Evolutionary conservation across 495 filamentous ascomycete species (phyloP), one percentile per base, ranked within the genome.

Genomic region (Podospora bellae-mahoneyi): DNA sequence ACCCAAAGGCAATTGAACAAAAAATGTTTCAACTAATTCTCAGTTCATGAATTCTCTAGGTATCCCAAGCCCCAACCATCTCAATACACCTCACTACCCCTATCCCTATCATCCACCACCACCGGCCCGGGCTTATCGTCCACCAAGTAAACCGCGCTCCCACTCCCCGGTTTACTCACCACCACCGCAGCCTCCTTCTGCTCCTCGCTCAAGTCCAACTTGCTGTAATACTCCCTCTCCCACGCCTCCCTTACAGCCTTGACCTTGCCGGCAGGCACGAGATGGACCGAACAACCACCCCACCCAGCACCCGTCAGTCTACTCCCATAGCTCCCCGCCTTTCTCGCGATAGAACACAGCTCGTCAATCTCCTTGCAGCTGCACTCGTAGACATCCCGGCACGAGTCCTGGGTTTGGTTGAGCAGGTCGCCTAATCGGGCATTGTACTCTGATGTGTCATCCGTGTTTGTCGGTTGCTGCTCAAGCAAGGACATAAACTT

Each of bases 251-350:
- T 92, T 27, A 99, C 90, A 53, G 80, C 88, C n/a, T 92, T 88
- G 1, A 97, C 91, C 79, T 91, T 94, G 66, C 92, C 87, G 71
- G 88, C 90, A 2, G 94, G 90, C 60, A 98, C 88, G 66, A 99
- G 85, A 78, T 99, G 96, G 62, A 99, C 94, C 58, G 86, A 93
- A 78, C 96, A 98, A 15, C 95, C 95, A 69, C 95, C 95, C 95
- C 95, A 99, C 30, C 95, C 95, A 18, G 95, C 95, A 62, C 95
- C 95, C 2, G 95, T 99, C 73, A 98, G 79, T 9, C 95, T 85
- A 71, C 90, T 91, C 23, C 95, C 96, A 78, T 91, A 94, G 55
- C 89, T 86, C 23, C 96, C 95, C 4, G 90, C 91, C 57, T 80
- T 80, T 15, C 88, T 84, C 1, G 95, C 94, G 70, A 98, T 89